Base-by-base conservation (phyloP, 805 yeast species). In the Yarrowia deformans region DNA sequence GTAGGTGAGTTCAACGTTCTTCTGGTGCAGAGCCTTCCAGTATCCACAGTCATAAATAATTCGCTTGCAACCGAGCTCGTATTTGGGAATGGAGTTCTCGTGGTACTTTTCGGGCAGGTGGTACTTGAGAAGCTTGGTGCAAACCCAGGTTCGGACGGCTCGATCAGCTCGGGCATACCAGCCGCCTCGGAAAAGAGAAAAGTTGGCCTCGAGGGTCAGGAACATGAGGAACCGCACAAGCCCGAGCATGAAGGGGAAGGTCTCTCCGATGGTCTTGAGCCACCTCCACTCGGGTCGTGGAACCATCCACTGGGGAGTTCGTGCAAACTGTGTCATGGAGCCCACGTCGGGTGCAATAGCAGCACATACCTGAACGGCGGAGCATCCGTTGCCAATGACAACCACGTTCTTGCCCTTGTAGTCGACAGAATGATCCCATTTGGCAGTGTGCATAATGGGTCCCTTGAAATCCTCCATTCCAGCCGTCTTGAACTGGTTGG, bases 341-440 rank as follows among this genome's bases (percentile, higher is more conserved):
- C 68, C 68, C 13, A 68, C 72, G 18, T 70, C 61, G 16, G 68
- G 71, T 9, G 56, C 70, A n/a, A 72, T 66, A 1, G 68, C 46
- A 16, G 74, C 71, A 12, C 72, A 61, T 7, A 72, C 58, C 43
- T 72, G 74, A 12, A 70, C 71, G 19, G 72, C 74, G 18, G 68
- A 50, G 46, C 73, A 72, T 9, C 74, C 74, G 55, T 72, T 72
- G 4, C 74, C 74, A 12, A 72, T 68, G 2, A 72, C 73, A 18
- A 67, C 73, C 13, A 72, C 70, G 14, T 55, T 63, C 55, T 72
- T 72, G 45, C 73, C 74, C 37, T 43, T 48, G 42, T 67, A 40
- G 19, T 67, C 70, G 23, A 52, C 69, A 10, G 63, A 35, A 16
- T 69, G 52, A 19, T 69, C 70, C 70, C 70, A 69, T 34, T 43